Percentiles rank a stretch among this genome's conserved stretches.
Evolutionary conservation across 768 basidiomycete species (phyloP).

Genomic region (Collybiopsis luxurians): DNA sequence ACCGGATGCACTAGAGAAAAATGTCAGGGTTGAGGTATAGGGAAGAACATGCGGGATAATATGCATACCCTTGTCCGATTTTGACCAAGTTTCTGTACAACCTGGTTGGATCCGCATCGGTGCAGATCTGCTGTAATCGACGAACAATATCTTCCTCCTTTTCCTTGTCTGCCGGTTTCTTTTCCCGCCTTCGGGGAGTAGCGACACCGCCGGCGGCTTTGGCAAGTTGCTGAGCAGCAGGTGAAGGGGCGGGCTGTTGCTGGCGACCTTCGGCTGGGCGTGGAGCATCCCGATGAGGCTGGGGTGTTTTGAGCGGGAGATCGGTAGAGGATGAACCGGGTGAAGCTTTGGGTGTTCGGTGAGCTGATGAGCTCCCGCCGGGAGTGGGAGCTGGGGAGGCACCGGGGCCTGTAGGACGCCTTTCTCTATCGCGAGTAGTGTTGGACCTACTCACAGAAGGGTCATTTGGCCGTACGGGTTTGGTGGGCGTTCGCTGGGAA

Average conservation of each 20-base stretch:
- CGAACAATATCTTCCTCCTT: constrained; percentile 89
- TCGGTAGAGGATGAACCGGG: constrained; percentile 62
- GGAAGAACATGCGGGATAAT: constrained; percentile 3
- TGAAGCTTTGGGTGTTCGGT: constrained; percentile 43
- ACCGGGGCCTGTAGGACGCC: constrained; percentile 42
- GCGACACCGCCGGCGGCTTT: constrained; percentile 68
- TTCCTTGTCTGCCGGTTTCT: constrained; percentile 76
- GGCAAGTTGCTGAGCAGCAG: constrained; percentile 63
- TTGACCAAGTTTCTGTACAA: constrained; percentile 91
- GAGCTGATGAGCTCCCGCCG: constrained; percentile 22
- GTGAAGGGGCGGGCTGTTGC: constrained; percentile 52
- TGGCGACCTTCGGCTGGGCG: constrained; percentile 12
- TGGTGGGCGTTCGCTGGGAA: constrained; percentile 74
- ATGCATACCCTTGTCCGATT: constrained; percentile 92
- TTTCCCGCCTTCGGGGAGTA: constrained; percentile 83
- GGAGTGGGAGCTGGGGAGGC: constrained; percentile 23
- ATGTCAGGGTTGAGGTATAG: not conserved
- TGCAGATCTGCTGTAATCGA: constrained; percentile 90
- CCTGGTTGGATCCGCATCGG: constrained; percentile 94
- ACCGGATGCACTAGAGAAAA: constrained; percentile 74
- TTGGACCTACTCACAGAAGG: constrained; percentile 57
- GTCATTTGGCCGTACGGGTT: constrained; percentile 44
- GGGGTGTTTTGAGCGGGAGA: constrained; percentile 43
- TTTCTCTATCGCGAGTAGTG: constrained; percentile 49
- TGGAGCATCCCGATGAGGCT: constrained; percentile 25